Conservation (phyloP, 768 basidiomycete genomes). For the Cystofilobasidium ferigula region DNA sequence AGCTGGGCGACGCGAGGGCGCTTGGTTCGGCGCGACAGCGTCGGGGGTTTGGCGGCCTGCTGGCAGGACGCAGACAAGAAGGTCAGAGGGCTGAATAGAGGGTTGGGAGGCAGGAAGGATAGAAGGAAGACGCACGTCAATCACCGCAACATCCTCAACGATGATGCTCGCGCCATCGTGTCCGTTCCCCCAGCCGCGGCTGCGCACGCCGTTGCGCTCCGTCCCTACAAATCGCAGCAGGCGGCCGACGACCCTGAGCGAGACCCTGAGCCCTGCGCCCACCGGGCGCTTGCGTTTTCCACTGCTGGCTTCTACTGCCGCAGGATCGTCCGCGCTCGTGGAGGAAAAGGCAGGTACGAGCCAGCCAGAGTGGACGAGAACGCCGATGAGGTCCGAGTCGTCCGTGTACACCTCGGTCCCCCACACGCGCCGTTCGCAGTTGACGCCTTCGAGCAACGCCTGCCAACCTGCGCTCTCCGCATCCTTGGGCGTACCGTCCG, state of each 20-base stretch:
- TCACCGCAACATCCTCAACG: constrained; percentile 36
- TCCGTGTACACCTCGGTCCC: constrained; percentile 44
- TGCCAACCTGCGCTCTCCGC: constrained; percentile 19
- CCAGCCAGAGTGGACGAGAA: constrained; percentile 42
- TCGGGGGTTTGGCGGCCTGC: neutral
- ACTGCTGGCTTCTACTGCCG: neutral
- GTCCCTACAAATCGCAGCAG: constrained; percentile 39
- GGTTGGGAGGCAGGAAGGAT: neutral
- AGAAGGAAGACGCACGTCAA: constrained; percentile 33
- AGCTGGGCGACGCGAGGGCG: constrained; percentile 3
- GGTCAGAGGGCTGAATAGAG: neutral
- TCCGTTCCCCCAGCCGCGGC: constrained; percentile 42
- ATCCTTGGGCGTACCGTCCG: no score
- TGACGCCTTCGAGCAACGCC: constrained; percentile 1
- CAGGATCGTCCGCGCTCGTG: neutral
- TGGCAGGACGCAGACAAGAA: neutral
- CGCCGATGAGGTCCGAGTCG: constrained; percentile 40
- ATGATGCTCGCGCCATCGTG: constrained; percentile 42
- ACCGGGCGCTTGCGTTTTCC: neutral
- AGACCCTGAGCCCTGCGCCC: constrained; percentile 28
- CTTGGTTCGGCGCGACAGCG: constrained; percentile 20
- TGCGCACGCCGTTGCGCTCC: constrained; percentile 37
- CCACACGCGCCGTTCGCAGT: constrained; percentile 36
- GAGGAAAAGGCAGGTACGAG: constrained; percentile 30
- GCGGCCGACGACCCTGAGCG: constrained; percentile 37